Conservation (phyloP, 257 asterid genomes). For the Petunia axillaris region DNA sequence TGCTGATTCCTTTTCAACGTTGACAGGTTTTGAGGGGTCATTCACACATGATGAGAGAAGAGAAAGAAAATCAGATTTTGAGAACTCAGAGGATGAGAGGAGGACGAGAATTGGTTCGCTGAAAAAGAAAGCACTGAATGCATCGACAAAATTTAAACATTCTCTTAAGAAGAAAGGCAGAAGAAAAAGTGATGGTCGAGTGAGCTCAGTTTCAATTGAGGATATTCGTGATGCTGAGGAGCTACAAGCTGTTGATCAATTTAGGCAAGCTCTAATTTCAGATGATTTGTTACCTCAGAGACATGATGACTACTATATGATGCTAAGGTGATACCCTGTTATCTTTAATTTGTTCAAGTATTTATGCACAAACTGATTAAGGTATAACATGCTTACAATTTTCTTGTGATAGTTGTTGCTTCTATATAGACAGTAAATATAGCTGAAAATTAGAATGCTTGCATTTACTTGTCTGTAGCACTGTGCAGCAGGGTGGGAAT, state of each 20-base stretch:
- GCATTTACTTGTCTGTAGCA: not conserved
- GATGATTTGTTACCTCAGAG: slow-evolving; percentile 75
- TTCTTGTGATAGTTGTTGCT: slow-evolving; percentile 14
- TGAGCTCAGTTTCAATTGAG: slow-evolving; percentile 85
- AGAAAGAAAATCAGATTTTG: slow-evolving; percentile 85
- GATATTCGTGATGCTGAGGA: slow-evolving; percentile 83
- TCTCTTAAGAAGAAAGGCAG: slow-evolving; percentile 84
- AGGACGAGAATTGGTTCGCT: slow-evolving; percentile 71
- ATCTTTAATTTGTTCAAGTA: slow-evolving; percentile 3
- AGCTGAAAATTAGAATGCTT: not conserved
- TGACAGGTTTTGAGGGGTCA: slow-evolving; percentile 77
- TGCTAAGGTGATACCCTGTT: slow-evolving; percentile 64
- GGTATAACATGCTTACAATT: not conserved
- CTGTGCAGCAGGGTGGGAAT: not conserved
- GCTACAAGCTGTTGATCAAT: slow-evolving; percentile 76
- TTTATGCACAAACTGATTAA: not conserved
- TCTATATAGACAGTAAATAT: not conserved
- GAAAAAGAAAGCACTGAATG: slow-evolving; percentile 86
- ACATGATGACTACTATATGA: slow-evolving; percentile 79
- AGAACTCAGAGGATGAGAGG: slow-evolving; percentile 87
- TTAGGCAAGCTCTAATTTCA: slow-evolving; percentile 69
- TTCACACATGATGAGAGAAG: slow-evolving; percentile 83
- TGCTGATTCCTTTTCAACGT: slow-evolving; percentile 21
- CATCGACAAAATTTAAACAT: slow-evolving; percentile 82
- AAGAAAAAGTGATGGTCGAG: slow-evolving; percentile 75